Percentiles rank a stretch among this genome's conserved stretches.
Conservation (phyloP, 192 early-diverging fungal species). For the Backusella australiensis region DNA sequence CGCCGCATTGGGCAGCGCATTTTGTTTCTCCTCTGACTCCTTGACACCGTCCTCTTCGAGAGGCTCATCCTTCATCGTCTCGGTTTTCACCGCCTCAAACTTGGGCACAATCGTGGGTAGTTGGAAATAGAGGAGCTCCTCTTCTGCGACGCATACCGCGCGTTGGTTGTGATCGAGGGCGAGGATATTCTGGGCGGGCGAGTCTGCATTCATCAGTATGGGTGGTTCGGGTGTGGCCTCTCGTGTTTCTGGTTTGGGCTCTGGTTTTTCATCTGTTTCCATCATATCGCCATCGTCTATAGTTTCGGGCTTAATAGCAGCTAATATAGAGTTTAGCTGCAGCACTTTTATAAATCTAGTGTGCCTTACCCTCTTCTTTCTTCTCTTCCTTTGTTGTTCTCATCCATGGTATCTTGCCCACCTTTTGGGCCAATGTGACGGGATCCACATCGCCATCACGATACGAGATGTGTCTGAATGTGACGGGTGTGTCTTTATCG, state of each 20-base stretch:
- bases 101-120: slow-evolving; percentile 56
- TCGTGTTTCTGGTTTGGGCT: background rate
- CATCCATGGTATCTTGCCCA: slow-evolving; percentile 19
- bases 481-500: slow-evolving; percentile 13
- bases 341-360: background rate
- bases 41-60: slow-evolving; percentile 16
- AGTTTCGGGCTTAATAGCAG: background rate
- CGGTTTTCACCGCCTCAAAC: slow-evolving; percentile 37
- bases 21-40: slow-evolving; percentile 2
- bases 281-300: background rate
- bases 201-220: slow-evolving; percentile 19
- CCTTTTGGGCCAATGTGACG: background rate
- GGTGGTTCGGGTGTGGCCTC: background rate
- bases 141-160: slow-evolving; percentile 29
- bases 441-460: slow-evolving; percentile 26
- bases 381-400: background rate
- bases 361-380: background rate
- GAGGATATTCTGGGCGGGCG: slow-evolving; percentile 27
- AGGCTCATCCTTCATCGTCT: slow-evolving; percentile 26
- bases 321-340: background rate
- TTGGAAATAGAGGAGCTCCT: slow-evolving; percentile 61
- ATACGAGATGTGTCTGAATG: slow-evolving; percentile 14
- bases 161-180: slow-evolving; percentile 18
- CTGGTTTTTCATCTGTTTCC: background rate
- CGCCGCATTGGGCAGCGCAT: slow-evolving; percentile 3